These are phyloP conservation scores for Pyrenochaeta sp. DNA, from an alignment of 2,329 filamentous ascomycete genomes.

Conservation along the genomic window DNA sequence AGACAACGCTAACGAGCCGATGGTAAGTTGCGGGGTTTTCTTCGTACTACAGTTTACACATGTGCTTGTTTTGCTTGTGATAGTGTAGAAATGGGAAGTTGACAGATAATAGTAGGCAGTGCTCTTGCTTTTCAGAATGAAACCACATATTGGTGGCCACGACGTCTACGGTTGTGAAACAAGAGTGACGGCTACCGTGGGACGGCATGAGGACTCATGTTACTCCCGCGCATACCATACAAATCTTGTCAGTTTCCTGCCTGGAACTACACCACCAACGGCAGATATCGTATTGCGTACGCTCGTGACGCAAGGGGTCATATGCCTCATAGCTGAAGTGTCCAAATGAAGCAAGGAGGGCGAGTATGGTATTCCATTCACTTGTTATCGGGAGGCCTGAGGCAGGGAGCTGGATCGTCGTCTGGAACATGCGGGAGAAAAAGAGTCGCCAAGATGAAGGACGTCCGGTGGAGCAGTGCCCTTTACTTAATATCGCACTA, in stretches of 20 bases:
- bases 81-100: not conserved
- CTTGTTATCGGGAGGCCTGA: not conserved
- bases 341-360: not conserved
- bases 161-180: not conserved
- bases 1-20: not conserved
- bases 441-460: not conserved
- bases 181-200: not conserved
- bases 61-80: not conserved
- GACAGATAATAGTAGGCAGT: not conserved
- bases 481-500: not conserved
- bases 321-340: not conserved
- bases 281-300: not conserved
- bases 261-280: not conserved
- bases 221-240: not conserved
- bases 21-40: not conserved
- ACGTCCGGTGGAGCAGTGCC: conserved; percentile 1
- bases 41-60: not conserved
- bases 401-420: not conserved
- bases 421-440: not conserved
- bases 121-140: not conserved
- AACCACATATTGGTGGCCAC: not conserved
- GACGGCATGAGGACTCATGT: not conserved
- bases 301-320: not conserved
- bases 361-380: not conserved
- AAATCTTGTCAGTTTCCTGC: not conserved